These are phyloP conservation scores for Gloeostereum incarnatum DNA, from an alignment of 768 basidiomycete genomes.

Conservation along the genomic window DNA sequence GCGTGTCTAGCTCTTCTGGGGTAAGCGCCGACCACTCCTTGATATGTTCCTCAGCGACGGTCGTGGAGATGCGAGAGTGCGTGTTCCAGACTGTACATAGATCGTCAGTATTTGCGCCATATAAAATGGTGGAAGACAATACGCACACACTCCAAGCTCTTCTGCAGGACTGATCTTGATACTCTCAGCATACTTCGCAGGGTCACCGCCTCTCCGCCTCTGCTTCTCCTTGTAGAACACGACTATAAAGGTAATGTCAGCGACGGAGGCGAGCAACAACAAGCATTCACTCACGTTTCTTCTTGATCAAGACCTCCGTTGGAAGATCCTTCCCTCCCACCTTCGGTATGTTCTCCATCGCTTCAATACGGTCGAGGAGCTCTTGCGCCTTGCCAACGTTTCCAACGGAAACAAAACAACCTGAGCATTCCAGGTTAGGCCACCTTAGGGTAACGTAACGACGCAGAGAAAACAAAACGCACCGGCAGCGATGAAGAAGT, in stretches of 20 bases:
- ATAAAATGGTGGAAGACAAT: background rate
- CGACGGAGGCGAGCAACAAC: background rate
- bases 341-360: constrained; percentile 48
- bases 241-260: constrained; percentile 29
- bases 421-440: too few species aligned
- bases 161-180: constrained; percentile 66
- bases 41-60: constrained; percentile 51
- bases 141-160: constrained; percentile 65
- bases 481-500: constrained; percentile 73
- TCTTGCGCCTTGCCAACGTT: constrained; percentile 49
- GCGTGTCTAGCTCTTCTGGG: constrained; percentile 44
- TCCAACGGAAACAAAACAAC: constrained; percentile 54
- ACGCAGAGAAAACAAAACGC: constrained; percentile 8
- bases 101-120: background rate
- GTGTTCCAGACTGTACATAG: constrained; percentile 63
- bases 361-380: constrained; percentile 55
- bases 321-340: constrained; percentile 61
- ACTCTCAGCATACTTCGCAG: constrained; percentile 37
- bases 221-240: constrained; percentile 71
- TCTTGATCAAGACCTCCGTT: constrained; percentile 70
- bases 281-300: constrained; percentile 47
- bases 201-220: constrained; percentile 39
- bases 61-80: constrained; percentile 47
- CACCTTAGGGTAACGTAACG: too few species aligned
- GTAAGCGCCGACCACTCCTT: constrained; percentile 33